Evolutionary conservation across 352 stramenopile genomes (phyloP), one percentile per base, ranked within the genome.

Genomic region (Pythium plurisporium): DNA sequence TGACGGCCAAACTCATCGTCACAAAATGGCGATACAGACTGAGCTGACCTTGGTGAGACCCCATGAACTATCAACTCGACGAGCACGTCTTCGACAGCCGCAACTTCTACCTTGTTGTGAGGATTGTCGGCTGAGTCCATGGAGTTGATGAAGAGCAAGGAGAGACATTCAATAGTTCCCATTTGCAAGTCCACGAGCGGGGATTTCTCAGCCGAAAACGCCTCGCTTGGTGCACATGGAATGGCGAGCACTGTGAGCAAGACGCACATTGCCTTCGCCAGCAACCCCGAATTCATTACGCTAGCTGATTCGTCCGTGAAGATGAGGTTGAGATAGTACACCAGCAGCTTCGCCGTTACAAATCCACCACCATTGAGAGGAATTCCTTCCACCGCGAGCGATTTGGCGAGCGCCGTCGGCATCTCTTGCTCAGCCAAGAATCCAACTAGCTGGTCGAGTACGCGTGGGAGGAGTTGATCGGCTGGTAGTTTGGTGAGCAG

Each of bases 291-390:
- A 15, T 23, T 31, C 15, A 12, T 20, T 0, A 22, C 12, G 1
- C 7, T n/a, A 29, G 17, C 62, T 53, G 55, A 51, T 61, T 70
- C n/a, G 1, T 82, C 69, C 25, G 65, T 71, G 55, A 89, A 69
- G n/a, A 82, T 50, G 3, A 76, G 76, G 37, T 91, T 91, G 33
- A 91, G 64, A 38, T 87, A 91, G 50, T 89, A 91, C 23, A 91
- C 68, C 60, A 89, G 82, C 25, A 91, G 52, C 30, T 91, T 91
- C 9, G 76, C 76, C 0, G 69, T 74, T 17, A 87, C 73, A 34
- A 89, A 58, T 11, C 76, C 74, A 52, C 25, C 41, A 11, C 26
- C 47, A 4, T 29, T 9, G 26, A 22, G 15, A 38, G 11, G 23
- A 7, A 6, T 37, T 9, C 11, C 11, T 2, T 53, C n/a, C 15